Evolutionary conservation across 495 filamentous ascomycete genomes (phyloP), one percentile per base, ranked within the genome.

Genomic region (Bryoglossum gracile): DNA sequence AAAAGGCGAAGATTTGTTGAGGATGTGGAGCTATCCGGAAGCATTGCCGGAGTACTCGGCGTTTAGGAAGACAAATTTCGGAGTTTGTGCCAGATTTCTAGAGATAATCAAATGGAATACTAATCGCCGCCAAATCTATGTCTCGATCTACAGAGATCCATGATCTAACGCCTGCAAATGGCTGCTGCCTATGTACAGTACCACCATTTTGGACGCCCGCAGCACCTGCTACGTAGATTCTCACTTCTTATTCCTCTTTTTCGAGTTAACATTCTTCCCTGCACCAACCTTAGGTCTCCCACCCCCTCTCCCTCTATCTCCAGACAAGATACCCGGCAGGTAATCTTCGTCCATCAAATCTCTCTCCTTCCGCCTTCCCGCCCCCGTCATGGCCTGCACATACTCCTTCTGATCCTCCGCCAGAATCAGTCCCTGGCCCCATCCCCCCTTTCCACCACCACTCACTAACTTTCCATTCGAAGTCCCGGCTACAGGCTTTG

Each of bases 351-450:
- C 91, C 91, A 98, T 89, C 47, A 95, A 65, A 70, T 95, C 88
- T 50, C 74, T 81, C 61, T 86, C 80, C 60, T 82, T 81, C 46
- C 72, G 69, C 60, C 82, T 81, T 51, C 72, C 73, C 62, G 82
- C 72, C 57, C 81, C 74, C 10, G 71, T 73, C 6, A 76, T 65
- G 51, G 83, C 83, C 51, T 76, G 69, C 32, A 73, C 60, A 63
- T 87, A 97, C 69, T 98, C 94, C 68, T 96, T 94, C 71, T 98
- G 92, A 64, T 98, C 92, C 68, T 95, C 90, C 1, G 91, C 76
- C 2, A 98, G 70, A 39, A 98, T 87, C 51, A 97, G 69, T 11
- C 69, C 64, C 14, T 74, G 76, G 0, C 89, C 89, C 89, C 89
- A 95, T 5, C 86, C 86, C 4, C 81, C 78, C 67, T 94, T 90